Evolutionary conservation across 352 stramenopile species (phyloP), one percentile per base, ranked within the genome.

Genomic region (Globisporangium polare): DNA sequence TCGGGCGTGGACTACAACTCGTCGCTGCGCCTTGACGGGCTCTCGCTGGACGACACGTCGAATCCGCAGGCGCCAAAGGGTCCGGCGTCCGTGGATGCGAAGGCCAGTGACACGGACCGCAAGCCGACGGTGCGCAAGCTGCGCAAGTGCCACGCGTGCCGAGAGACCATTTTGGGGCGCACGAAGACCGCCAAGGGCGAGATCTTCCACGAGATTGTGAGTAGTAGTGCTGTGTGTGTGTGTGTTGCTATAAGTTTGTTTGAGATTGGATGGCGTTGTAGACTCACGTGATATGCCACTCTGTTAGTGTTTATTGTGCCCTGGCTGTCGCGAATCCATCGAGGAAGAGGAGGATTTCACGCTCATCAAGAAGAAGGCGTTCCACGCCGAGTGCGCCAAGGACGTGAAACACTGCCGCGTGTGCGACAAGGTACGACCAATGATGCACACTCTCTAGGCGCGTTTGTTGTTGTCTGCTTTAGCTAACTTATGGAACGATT

Each of bases 121-220:
- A 89, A 90, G 55, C 83, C 83, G 8, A 85, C 74, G 54, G 80
- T 92, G 53, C 84, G 84, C 60, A 81, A 78, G 57, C 65, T 94
- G 15, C 74, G 75, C 24, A 92, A 94, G 68, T 94, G 84, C 67
- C 83, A 71, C 47, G 84, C 82, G 18, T 94, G 84, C 64, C 89
- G 89, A 58, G 84, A 94, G 62, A 94, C 84, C 13, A 94, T 94
- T 68, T 63, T 94, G 26, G 84, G 84, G 22, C 82, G 80, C 61
- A 92, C 82, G 41, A 89, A 90, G 67, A 79, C 69, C 41, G 83
- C 78, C 50, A 83, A 89, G 64, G 71, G 77, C 65, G 75, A 94
- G 59, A 90, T 94, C 58, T 94, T 92, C 62, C 84, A 94, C 70
- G 84, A 94, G 62, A 90, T 92, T 50, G 78, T 88, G 57, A 26